A percentile compares a stretch with the other conserved stretches of the same genome.
These are phyloP conservation scores for Mycosphaerella arachidis DNA, from an alignment of 2,329 filamentous ascomycete species.

Conservation along the genomic window DNA sequence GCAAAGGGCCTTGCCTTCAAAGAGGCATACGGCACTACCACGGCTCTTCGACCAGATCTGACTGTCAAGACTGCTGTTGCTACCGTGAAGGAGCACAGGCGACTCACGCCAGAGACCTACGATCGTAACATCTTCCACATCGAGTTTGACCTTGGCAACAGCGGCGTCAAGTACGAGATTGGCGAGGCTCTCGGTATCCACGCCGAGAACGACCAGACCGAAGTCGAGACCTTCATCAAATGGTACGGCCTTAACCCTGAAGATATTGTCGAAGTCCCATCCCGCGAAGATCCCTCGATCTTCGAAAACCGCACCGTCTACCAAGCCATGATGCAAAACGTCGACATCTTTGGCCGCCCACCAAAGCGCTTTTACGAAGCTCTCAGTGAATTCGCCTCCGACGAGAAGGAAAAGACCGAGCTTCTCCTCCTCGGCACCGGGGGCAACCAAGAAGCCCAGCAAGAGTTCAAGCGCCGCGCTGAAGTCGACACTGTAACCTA, in stretches of 20 bases:
- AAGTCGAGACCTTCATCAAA: constrained; percentile 80
- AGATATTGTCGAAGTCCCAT: constrained; percentile 85
- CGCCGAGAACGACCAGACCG: constrained; percentile 78
- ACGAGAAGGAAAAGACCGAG: constrained; percentile 76
- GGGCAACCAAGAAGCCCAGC: constrained; percentile 64
- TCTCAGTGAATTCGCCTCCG: constrained; percentile 77
- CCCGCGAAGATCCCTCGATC: constrained; percentile 68
- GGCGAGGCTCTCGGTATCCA: constrained; percentile 96
- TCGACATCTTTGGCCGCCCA: constrained; percentile 94
- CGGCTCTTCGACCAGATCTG: constrained; percentile 76
- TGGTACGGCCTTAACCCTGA: constrained; percentile 81
- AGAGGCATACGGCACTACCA: constrained; percentile 78
- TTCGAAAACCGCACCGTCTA: constrained; percentile 88
- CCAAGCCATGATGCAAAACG: constrained; percentile 84
- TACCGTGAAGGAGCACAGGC: constrained; percentile 89
- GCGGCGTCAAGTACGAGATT: constrained; percentile 92
- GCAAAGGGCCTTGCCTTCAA: constrained; percentile 90
- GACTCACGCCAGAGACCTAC: constrained; percentile 81
- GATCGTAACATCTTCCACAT: constrained; percentile 99
- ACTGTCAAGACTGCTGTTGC: constrained; percentile 81
- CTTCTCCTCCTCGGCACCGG: constrained; percentile 68
- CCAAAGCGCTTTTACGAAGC: constrained; percentile 97
- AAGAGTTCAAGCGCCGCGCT: constrained; percentile 85
- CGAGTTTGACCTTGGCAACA: constrained; percentile 90
- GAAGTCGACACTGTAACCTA: constrained; percentile 91